phyloP scores from a whole-genome alignment of 495 filamentous ascomycete genomes.

The Penicillium longicatenatum region DNA sequence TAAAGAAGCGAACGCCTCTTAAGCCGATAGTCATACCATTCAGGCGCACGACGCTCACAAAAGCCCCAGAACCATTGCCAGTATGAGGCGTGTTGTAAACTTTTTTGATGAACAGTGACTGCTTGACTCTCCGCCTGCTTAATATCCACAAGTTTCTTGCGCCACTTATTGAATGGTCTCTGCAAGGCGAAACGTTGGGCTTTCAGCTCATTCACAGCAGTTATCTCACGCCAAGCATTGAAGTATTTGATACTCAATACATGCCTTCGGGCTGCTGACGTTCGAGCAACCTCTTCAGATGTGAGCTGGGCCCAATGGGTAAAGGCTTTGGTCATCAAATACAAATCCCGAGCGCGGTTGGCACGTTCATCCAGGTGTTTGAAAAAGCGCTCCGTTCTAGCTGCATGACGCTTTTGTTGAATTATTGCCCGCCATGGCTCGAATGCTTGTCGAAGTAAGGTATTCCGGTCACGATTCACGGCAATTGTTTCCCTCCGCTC shows the following conservation, averaged over 20 bases:
- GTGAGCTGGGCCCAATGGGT: slow-evolving; percentile 69
- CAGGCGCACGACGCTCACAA: slow-evolving; percentile 55
- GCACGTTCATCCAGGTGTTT: slow-evolving; percentile 62
- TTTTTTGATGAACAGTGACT: slow-evolving; percentile 42
- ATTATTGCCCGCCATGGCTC: slow-evolving; percentile 59
- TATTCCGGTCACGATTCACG: slow-evolving; percentile 50
- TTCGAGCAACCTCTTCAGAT: slow-evolving; percentile 59
- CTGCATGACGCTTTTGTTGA: slow-evolving; percentile 46
- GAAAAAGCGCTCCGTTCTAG: slow-evolving; percentile 62
- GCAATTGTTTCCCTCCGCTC: slow-evolving; percentile 53
- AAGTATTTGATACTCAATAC: slow-evolving; percentile 74
- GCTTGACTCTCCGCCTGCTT: slow-evolving; percentile 42
- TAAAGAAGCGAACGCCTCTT: slow-evolving; percentile 49
- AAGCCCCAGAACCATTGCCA: slow-evolving; percentile 60
- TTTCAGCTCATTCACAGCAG: slow-evolving; percentile 68
- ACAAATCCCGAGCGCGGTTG: slow-evolving; percentile 61
- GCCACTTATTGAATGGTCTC: slow-evolving; percentile 61
- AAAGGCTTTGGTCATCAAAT: slow-evolving; percentile 70
- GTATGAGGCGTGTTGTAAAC: slow-evolving; percentile 47
- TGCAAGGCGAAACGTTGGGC: slow-evolving; percentile 60
- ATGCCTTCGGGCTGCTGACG: slow-evolving; percentile 63
- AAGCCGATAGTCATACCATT: slow-evolving; percentile 50
- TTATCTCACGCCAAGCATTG: slow-evolving; percentile 74
- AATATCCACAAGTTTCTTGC: slow-evolving; percentile 39
- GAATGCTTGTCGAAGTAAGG: slow-evolving; percentile 57